Evolutionary conservation across 2,329 filamentous ascomycete species (phyloP), one percentile per base, ranked within the genome.

Genomic region (Dothistroma pini): DNA sequence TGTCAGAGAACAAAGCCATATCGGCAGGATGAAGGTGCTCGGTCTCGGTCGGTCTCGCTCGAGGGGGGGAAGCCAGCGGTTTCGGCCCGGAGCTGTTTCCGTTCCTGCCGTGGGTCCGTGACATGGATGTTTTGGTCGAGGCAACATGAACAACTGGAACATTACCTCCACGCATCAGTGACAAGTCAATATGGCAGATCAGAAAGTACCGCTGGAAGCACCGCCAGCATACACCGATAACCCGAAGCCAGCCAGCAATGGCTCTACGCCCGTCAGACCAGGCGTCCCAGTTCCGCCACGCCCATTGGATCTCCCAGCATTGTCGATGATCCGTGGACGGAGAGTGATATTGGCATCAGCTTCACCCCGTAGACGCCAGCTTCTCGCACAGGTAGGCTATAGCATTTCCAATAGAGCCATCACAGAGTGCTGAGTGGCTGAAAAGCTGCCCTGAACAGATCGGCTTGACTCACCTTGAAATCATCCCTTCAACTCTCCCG

Each of bases 321-420:
- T 99, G 61, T 85, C 84, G 69, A 81, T 88, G 70, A 84, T 99
- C 66, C 87, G 89, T 71, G 84, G 84, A 58, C 91, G 90, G 75
- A 84, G 93, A 66, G 86, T 96, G 6, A 90, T 99, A 68, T 87
- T 99, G 31, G 95, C 95, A 56, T 97, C 93, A 2, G 86, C 89
- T 21, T 97, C 93, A 1, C 95, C 95, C 0, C 84, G 95, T 50
- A 84, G 95, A 57, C 89, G 88, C 75, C 88, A 90, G 65, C 85
- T 99, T 10, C 85, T 99, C 48, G 85, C 85, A 54, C 88, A 89
- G 77, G 86, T 89, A 75, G 48, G 71, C 48, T 49, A 41, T 47
- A 22, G 52, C 25, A 14, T 12, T 9, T n/a, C 48, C 41, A 41
- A 38, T 54, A 56, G 14, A 22, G 6, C 56, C 41, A 49, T 41